Evolutionary conservation across 2,329 filamentous ascomycete species (phyloP).

Genomic region (Fusarium staphyleae): DNA sequence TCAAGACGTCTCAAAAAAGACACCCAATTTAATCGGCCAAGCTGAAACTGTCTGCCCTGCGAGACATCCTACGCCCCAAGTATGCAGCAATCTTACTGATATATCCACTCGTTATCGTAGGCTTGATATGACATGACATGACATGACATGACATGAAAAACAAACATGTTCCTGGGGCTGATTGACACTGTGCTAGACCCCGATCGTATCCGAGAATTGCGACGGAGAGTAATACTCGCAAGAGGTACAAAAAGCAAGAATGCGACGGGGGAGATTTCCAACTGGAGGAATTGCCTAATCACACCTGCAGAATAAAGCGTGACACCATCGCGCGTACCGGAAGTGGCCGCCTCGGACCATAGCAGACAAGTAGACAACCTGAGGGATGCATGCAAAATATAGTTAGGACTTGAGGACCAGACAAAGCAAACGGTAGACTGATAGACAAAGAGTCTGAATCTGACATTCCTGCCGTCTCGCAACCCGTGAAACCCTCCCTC

Average conservation of each 20-base stretch:
- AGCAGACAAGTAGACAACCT: not conserved
- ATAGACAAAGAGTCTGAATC: not conserved
- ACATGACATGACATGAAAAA: slow-evolving; percentile 8
- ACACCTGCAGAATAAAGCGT: not conserved
- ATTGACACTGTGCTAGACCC: slow-evolving; percentile 12
- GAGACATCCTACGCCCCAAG: slow-evolving; percentile 20
- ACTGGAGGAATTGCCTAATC: not conserved
- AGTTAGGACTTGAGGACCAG: not conserved
- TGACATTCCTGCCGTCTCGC: not conserved
- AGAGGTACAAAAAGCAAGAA: slow-evolving; percentile 13
- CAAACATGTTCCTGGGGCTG: slow-evolving; percentile 5
- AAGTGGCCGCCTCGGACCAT: slow-evolving; percentile 7
- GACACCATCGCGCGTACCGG: slow-evolving; percentile 5
- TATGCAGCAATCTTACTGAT: slow-evolving; percentile 29
- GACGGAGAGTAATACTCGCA: slow-evolving; percentile 6
- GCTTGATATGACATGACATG: not conserved
- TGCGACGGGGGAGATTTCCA: no score
- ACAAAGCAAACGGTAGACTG: not conserved
- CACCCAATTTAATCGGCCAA: slow-evolving; percentile 15
- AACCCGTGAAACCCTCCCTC: not conserved
- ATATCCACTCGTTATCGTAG: slow-evolving; percentile 24
- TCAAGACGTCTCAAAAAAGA: slow-evolving; percentile 6
- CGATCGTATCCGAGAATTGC: slow-evolving; percentile 20
- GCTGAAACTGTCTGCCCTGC: slow-evolving; percentile 17
- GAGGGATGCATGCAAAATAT: not conserved